Base-by-base conservation (phyloP, 768 basidiomycete species). In the Rubroboletus pulcherrimus region DNA sequence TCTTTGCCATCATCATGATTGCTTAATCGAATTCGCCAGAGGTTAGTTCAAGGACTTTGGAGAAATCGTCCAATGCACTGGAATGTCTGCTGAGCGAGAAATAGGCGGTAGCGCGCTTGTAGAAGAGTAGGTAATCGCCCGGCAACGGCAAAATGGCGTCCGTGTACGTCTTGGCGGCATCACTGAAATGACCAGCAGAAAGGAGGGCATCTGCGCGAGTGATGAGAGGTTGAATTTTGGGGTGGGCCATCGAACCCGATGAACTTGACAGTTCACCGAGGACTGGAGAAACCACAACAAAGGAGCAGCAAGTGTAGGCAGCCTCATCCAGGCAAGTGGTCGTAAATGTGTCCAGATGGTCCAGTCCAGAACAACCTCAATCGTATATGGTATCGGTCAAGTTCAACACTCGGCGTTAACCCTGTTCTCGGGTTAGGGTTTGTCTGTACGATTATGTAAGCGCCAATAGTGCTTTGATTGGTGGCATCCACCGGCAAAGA, bases 1-100 rank as follows among this genome's bases (percentile, higher is more conserved):
- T 91, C 59, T 89, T 86, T 0, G 91, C 92, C 71, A 91, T 91
- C 83, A 93, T 90, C 51, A 94, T 77, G 64, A 90, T 79, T 5
- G 95, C 94, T 64, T 85, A 80, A 61, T 89, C 85, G 66, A 94
- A 95, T 17, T 84, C 77, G 61, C 83, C 78, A 43, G n/a, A n/a
- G n/a, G n/a, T n/a, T n/a, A n/a, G n/a, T n/a, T n/a, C n/a, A n/a
- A n/a, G n/a, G n/a, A n/a, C n/a, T n/a, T n/a, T n/a, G n/a, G n/a
- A n/a, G n/a, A n/a, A n/a, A n/a, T n/a, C n/a, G n/a, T n/a, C n/a
- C n/a, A n/a, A n/a, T n/a, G n/a, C n/a, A n/a, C n/a, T n/a, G n/a
- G n/a, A n/a, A n/a, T n/a, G n/a, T n/a, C n/a, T n/a, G n/a, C n/a
- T n/a, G n/a, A n/a, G n/a, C n/a, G n/a, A n/a, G n/a, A n/a, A n/a